Conservation (phyloP, 768 basidiomycete species). For the Sporobolomyces phaffii region DNA sequence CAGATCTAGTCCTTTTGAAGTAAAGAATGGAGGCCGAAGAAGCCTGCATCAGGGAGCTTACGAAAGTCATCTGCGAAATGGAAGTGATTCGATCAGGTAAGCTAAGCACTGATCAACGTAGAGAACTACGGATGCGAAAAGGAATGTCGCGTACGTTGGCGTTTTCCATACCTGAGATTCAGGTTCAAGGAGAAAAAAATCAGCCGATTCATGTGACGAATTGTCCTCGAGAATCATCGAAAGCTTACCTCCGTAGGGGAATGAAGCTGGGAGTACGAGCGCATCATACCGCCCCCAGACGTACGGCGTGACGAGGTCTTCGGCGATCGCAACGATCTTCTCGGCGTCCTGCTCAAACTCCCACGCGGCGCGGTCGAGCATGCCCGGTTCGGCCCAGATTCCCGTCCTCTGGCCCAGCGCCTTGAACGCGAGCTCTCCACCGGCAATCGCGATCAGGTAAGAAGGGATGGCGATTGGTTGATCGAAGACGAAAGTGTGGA, state of each 20-base stretch:
- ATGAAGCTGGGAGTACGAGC: slow-evolving; percentile 79
- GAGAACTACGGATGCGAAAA: background rate
- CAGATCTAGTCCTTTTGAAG: background rate
- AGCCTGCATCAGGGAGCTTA: too few relatives aligned
- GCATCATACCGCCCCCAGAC: slow-evolving; percentile 82
- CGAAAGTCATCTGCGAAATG: background rate
- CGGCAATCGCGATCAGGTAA: slow-evolving; percentile 87
- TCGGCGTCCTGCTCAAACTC: slow-evolving; percentile 85
- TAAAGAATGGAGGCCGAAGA: background rate
- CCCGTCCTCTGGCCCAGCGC: slow-evolving; percentile 71
- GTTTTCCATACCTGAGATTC: slow-evolving; percentile 37
- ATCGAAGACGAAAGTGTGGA: slow-evolving; percentile 26
- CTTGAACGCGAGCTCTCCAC: slow-evolving; percentile 68
- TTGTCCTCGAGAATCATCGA: background rate
- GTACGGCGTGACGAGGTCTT: slow-evolving; percentile 68
- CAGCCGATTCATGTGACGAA: background rate
- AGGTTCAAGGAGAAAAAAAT: too few relatives aligned
- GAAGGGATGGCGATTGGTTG: slow-evolving; percentile 80
- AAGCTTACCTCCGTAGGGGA: slow-evolving; percentile 83
- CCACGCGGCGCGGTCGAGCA: slow-evolving; percentile 69
- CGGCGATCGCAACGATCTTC: slow-evolving; percentile 67
- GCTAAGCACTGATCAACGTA: too few relatives aligned
- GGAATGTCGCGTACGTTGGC: slow-evolving; percentile 19
- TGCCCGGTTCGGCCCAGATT: slow-evolving; percentile 83
- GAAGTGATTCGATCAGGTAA: background rate